Percentiles rank a stretch among this genome's conserved stretches.
These are phyloP conservation scores for Podaxis sp. DNA, from an alignment of 768 basidiomycete genomes.

Conservation along the genomic window DNA sequence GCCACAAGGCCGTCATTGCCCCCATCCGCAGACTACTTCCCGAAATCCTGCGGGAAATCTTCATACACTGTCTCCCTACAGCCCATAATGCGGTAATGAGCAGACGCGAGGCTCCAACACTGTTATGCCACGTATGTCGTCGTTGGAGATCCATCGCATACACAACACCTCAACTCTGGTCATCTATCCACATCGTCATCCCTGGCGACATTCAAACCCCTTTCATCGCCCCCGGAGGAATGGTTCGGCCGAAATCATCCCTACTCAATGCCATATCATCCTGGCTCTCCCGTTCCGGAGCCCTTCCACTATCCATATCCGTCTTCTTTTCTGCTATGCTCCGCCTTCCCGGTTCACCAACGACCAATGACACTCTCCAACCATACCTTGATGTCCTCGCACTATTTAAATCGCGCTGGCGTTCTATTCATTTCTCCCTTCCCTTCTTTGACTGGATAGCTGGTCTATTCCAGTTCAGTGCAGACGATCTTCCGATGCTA, in stretches of 20 bases:
- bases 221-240: too few relatives aligned
- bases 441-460: background rate
- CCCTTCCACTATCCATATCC: too few relatives aligned
- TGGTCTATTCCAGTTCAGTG: background rate
- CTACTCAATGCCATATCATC: too few relatives aligned
- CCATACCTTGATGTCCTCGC: background rate
- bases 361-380: background rate
- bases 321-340: too few relatives aligned
- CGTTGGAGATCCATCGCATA: conserved; percentile 19
- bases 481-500: background rate
- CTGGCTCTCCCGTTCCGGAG: too few relatives aligned
- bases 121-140: conserved; percentile 20
- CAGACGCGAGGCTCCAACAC: conserved; percentile 15
- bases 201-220: too few relatives aligned
- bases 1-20: background rate
- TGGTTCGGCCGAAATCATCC: too few relatives aligned
- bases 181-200: conserved; percentile 7
- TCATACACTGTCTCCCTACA: conserved; percentile 19
- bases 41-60: conserved; percentile 24
- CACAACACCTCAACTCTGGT: conserved; percentile 20
- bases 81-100: conserved; percentile 16
- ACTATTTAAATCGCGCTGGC: background rate
- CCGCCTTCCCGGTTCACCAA: background rate
- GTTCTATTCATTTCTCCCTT: background rate
- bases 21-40: conserved; percentile 19